Conservation (phyloP, 345 rosid genomes). For the Boechera divaricarpa region DNA sequence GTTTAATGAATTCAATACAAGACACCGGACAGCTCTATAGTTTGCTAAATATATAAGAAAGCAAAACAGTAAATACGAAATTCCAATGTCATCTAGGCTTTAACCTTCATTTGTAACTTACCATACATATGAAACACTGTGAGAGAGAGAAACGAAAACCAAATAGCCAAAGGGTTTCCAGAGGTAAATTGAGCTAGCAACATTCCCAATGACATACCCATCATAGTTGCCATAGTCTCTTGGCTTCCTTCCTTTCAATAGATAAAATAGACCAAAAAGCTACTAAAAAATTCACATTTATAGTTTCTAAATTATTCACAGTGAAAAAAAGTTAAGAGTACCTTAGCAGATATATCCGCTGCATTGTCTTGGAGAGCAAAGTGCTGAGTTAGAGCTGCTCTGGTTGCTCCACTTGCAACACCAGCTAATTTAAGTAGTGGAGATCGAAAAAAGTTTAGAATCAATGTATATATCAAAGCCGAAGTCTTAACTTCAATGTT, state of each 20-base stretch:
- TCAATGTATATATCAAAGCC: neutral
- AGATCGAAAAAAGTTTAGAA: neutral
- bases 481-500: slow-evolving; percentile 1
- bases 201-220: slow-evolving; percentile 96
- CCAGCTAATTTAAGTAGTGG: slow-evolving; percentile 60
- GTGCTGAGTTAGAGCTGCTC: slow-evolving; percentile 98
- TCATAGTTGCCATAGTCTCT: slow-evolving; percentile 93
- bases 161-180: slow-evolving; percentile 72
- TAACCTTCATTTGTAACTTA: slow-evolving; percentile 48
- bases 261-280: neutral
- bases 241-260: slow-evolving; percentile 86
- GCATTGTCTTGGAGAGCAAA: slow-evolving; percentile 96
- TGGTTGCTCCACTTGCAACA: slow-evolving; percentile 98
- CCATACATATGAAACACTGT: slow-evolving; percentile 93
- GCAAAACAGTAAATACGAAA: slow-evolving; percentile 7
- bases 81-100: neutral
- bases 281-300: neutral
- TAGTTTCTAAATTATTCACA: slow-evolving; percentile 19
- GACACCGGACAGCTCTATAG: slow-evolving; percentile 90
- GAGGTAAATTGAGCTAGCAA: slow-evolving; percentile 78
- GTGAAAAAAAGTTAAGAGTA: slow-evolving; percentile 38
- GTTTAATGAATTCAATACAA: slow-evolving; percentile 79
- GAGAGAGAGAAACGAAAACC: slow-evolving; percentile 82
- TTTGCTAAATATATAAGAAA: slow-evolving; percentile 59
- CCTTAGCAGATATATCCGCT: slow-evolving; percentile 96